phyloP scores from a whole-genome alignment of 129 eudicot species.

The Helianthus tuberosus region DNA sequence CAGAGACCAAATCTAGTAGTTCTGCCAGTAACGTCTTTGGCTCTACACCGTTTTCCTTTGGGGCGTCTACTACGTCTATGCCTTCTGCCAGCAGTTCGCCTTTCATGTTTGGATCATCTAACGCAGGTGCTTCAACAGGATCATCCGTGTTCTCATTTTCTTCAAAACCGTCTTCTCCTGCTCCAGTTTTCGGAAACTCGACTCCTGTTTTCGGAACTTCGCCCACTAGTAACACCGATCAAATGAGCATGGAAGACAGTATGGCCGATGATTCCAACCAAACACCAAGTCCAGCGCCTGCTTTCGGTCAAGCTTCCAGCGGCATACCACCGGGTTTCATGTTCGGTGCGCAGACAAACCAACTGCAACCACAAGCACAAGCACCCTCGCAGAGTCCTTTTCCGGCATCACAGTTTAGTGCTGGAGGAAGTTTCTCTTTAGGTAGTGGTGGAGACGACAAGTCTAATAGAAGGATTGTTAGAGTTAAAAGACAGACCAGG shows the following conservation, averaged over 20 bases:
- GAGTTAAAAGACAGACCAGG: conserved; percentile 41
- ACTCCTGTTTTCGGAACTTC: conserved; percentile 35
- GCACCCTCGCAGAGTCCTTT: conserved; percentile 52
- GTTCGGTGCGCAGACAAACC: conserved; percentile 73
- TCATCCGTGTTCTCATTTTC: conserved; percentile 54
- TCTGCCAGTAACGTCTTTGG: conserved; percentile 46
- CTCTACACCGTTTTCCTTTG: conserved; percentile 53
- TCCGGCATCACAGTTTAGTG: conserved; percentile 56
- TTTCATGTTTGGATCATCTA: conserved; percentile 45
- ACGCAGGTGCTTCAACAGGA: conserved; percentile 44
- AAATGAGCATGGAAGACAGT: conserved; percentile 83
- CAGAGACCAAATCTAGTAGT: conserved; percentile 27
- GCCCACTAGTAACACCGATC: conserved; percentile 45
- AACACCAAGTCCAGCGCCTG: conserved; percentile 52
- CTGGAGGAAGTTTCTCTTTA: conserved; percentile 87
- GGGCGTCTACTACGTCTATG: conserved; percentile 41
- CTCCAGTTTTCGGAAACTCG: conserved; percentile 52
- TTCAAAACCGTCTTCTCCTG: conserved; percentile 32
- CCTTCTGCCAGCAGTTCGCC: conserved; percentile 40
- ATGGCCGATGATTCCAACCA: conserved; percentile 89
- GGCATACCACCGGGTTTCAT: conserved; percentile 39
- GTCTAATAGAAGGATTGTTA: conserved; percentile 56
- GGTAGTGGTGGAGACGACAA: conserved; percentile 79
- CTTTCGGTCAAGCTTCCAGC: conserved; percentile 54
- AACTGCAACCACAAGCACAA: conserved; percentile 22